These are phyloP conservation scores for Chrysoporthe deuterocubensis DNA, from an alignment of 2,329 filamentous ascomycete species.

Conservation along the genomic window DNA sequence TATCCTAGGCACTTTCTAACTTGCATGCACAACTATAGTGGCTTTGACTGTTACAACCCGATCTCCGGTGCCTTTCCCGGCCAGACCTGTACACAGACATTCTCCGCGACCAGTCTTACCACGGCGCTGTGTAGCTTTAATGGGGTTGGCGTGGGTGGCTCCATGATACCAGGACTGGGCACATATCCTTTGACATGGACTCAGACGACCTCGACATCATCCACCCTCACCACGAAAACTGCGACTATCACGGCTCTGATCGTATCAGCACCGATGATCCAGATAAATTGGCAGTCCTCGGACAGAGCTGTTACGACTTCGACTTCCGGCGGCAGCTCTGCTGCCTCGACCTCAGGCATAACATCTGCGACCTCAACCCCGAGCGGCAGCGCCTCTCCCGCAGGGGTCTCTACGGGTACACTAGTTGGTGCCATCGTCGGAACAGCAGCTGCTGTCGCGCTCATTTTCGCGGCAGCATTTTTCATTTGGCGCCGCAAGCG, in stretches of 20 bases:
- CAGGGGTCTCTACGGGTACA: not conserved
- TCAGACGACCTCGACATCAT: not conserved
- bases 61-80: not conserved
- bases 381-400: not conserved
- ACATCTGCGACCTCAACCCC: not conserved
- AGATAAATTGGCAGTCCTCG: slow-evolving; percentile 19
- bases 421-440: slow-evolving; percentile 2
- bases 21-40: not conserved
- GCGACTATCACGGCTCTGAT: slow-evolving; percentile 11
- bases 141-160: not conserved
- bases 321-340: not conserved
- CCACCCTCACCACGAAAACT: slow-evolving; percentile 2
- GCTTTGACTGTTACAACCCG: slow-evolving; percentile 5
- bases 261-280: slow-evolving; percentile 18
- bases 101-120: slow-evolving; percentile 4
- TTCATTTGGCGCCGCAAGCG: slow-evolving; percentile 11
- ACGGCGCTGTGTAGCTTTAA: slow-evolving; percentile 3
- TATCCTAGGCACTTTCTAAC: not conserved
- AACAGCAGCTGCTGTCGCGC: not conserved
- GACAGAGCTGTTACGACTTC: not conserved
- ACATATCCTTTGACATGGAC: slow-evolving; percentile 2
- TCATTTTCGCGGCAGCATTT: not conserved
- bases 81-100: slow-evolving; percentile 3
- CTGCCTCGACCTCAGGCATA: not conserved
- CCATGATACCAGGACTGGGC: slow-evolving; percentile 2